A percentile compares a stretch with the other conserved stretches of the same genome.
These are phyloP conservation scores for Blastobotrys apis DNA, from an alignment of 1,139 yeast genomes.

Conservation along the genomic window DNA sequence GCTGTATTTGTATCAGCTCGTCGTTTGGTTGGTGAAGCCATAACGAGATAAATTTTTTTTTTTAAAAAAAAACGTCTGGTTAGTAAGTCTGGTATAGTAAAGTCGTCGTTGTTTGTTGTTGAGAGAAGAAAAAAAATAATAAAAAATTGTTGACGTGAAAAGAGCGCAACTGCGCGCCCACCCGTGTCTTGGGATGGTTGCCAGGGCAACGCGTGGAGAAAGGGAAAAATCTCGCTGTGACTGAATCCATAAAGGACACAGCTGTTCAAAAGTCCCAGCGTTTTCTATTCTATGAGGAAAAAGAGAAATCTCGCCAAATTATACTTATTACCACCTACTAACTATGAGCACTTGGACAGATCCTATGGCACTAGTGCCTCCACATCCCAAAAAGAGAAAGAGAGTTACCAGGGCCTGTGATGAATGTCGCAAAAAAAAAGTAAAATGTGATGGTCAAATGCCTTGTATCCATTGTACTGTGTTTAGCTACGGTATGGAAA, in stretches of 20 bases:
- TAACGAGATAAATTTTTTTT: not conserved
- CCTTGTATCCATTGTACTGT: conserved; percentile 91
- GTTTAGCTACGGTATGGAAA: conserved; percentile 70
- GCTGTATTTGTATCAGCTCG: not conserved
- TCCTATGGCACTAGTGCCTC: not conserved
- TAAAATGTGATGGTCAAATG: conserved; percentile 81
- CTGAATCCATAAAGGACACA: no score
- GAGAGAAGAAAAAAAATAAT: no score
- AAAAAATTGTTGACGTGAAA: no score
- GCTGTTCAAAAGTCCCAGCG: no score
- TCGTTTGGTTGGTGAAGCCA: conserved; percentile 12
- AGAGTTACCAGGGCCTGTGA: conserved; percentile 85
- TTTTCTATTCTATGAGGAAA: no score
- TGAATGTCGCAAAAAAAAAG: conserved; percentile 67
- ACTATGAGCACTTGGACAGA: not conserved
- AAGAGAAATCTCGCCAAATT: no score
- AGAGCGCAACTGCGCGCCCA: no score
- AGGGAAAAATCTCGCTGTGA: no score
- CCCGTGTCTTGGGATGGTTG: no score
- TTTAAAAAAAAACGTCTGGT: no score
- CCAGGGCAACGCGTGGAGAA: no score
- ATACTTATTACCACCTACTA: not conserved
- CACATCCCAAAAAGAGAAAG: conserved; percentile 48
- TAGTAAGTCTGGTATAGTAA: no score
- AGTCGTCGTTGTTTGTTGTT: conserved; percentile 1